phyloP scores from a whole-genome alignment of 2,329 filamentous ascomycete species.

The Knoxdaviesia capensis region DNA sequence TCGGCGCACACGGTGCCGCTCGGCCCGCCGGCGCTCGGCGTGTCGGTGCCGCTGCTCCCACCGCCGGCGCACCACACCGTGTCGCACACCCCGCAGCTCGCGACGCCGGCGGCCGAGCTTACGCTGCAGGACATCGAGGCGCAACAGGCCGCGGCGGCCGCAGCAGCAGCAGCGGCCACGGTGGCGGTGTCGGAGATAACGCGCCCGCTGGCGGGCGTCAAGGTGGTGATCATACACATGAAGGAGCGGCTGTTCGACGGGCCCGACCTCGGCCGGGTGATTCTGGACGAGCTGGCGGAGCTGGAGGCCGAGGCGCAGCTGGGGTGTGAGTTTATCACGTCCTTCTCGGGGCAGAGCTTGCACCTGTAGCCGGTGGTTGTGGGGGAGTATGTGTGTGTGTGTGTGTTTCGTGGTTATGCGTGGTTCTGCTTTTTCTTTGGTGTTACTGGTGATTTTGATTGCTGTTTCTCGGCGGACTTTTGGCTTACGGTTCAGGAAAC shows the following conservation, averaged over 20 bases:
- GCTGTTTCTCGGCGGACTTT: neutral
- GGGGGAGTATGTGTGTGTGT: neutral
- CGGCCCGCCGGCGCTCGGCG: too few species aligned
- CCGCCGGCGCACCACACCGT: neutral
- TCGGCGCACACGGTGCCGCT: constrained; percentile 15
- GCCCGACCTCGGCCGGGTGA: constrained; percentile 39
- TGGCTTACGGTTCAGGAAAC: neutral
- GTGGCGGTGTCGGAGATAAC: constrained; percentile 2
- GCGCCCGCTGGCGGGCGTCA: constrained; percentile 47
- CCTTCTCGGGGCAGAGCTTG: constrained; percentile 41
- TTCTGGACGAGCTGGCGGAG: constrained; percentile 47
- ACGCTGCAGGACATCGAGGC: constrained; percentile 18
- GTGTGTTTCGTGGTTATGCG: neutral
- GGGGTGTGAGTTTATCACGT: constrained; percentile 65
- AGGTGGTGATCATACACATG: constrained; percentile 78
- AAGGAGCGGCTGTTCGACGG: constrained; percentile 71
- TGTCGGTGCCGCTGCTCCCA: neutral
- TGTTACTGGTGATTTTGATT: neutral
- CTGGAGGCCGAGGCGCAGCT: constrained; percentile 44
- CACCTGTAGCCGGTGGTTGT: constrained; percentile 18
- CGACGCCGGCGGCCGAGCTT: constrained; percentile 25
- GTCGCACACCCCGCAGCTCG: constrained; percentile 20
- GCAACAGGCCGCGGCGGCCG: constrained; percentile 2
- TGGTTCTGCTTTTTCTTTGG: neutral
- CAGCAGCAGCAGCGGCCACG: constrained; percentile 1